Base-by-base conservation (phyloP, 305 asterid species). In the Stenogyne calaminthoides region DNA sequence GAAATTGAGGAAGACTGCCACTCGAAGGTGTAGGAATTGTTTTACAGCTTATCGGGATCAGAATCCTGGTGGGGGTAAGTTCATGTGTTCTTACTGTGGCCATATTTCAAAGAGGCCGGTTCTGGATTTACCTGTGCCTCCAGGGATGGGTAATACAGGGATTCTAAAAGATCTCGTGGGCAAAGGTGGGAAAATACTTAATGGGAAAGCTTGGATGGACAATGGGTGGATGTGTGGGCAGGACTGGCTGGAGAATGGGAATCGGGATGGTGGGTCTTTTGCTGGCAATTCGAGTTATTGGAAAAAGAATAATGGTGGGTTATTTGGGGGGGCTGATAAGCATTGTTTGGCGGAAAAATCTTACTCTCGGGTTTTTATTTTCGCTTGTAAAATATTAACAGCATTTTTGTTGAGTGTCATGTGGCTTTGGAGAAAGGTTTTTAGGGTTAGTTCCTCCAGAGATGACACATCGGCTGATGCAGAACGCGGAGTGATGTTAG, bases 51-150 rank as follows among this genome's bases (percentile, higher is more conserved):
- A 95, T 68, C 78, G 92, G 71, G 97, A 95, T 77, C 99, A 92
- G 87, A 95, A 90, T 83, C 99, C 99, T n/a, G 89, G 99, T 59
- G 99, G 91, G 58, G 96, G 97, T 3, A 95, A 90, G 92, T 95
- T 92, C 74, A 95, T 92, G 97, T 92, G 99, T 77, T 88, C 94
- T 12, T 95, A 88, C 70, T 95, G 99, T 71, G 99, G 99, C 68
- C 99, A 95, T 81, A 78, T 90, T 67, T 95, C 99, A 0, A 92
- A 90, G 72, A 84, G 99, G 83, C 99, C 99, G 5, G 96, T 95
- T 67, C 81, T 95, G 34, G 98, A 95, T 71, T 86, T 95, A 80
- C 96, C 96, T 16, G 90, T 83, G 57, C 87, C 92, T 9, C 83
- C 87, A 3, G 96, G 91, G 16, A 79, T 89, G 87, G 90, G 93